Conservation (phyloP, 2,329 filamentous ascomycete species). For the Ramularia endophylla region DNA sequence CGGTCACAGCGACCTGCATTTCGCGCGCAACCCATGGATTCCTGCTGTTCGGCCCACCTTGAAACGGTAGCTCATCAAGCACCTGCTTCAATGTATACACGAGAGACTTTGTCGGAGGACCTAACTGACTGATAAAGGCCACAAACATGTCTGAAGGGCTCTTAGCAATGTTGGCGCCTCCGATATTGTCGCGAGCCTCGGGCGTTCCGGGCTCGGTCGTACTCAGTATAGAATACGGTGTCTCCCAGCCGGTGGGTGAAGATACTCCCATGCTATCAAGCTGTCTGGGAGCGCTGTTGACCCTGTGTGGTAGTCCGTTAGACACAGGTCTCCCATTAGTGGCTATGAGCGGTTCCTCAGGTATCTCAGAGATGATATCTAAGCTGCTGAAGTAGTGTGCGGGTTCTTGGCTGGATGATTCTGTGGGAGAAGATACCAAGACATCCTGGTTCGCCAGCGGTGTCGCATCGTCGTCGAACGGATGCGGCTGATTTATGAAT, state of each 20-base stretch:
- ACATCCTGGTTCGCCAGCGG: constrained; percentile 4
- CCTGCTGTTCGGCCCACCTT: constrained; percentile 22
- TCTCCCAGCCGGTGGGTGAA: background rate
- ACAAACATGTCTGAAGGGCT: constrained; percentile 76
- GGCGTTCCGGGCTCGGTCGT: constrained; percentile 1
- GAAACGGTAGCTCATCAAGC: constrained; percentile 77
- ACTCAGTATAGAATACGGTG: background rate
- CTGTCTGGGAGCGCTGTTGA: background rate
- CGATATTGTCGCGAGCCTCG: background rate
- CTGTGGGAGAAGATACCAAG: background rate
- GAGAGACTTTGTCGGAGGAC: constrained; percentile 94
- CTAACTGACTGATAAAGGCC: constrained; percentile 79
- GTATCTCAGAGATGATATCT: constrained; percentile 38
- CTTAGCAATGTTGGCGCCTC: constrained; percentile 13
- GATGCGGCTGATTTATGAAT: constrained; percentile 59
- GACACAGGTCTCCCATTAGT: background rate
- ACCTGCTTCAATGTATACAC: constrained; percentile 86
- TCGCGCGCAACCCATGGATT: constrained; percentile 36
- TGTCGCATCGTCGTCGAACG: constrained; percentile 5
- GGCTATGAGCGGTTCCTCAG: constrained; percentile 21
- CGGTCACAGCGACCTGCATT: constrained; percentile 67
- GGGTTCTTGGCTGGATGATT: constrained; percentile 7
- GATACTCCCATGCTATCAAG: background rate
- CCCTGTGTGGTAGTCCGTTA: background rate
- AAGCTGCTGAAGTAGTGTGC: constrained; percentile 29